Percentiles rank a stretch among this genome's conserved stretches.
phyloP scores from a whole-genome alignment of 352 stramenopile species.

The Phytophthora lateralis region DNA sequence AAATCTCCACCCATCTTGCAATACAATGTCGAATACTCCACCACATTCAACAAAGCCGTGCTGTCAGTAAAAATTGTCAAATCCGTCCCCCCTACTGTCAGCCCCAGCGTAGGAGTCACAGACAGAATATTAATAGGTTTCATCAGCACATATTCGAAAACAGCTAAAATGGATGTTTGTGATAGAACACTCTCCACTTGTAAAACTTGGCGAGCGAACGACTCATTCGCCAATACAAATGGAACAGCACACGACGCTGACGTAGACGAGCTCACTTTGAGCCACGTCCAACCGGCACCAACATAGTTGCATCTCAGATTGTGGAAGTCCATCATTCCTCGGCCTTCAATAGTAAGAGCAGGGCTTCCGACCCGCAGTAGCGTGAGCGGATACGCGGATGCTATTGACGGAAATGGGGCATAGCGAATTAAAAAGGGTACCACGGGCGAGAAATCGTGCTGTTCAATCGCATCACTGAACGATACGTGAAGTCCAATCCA shows the following conservation, averaged over 20 bases:
- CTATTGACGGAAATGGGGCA: constrained; percentile 31
- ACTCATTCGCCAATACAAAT: constrained; percentile 23
- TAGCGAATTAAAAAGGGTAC: constrained; percentile 39
- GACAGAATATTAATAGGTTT: constrained; percentile 28
- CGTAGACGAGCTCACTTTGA: constrained; percentile 18
- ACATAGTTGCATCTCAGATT: constrained; percentile 36
- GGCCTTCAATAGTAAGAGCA: constrained; percentile 22
- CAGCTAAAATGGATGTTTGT: constrained; percentile 19
- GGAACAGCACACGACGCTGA: constrained; percentile 18
- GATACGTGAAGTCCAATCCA: constrained; percentile 43
- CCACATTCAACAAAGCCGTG: constrained; percentile 16
- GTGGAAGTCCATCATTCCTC: constrained; percentile 29
- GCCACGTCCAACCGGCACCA: constrained; percentile 20
- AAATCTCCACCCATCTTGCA: constrained; percentile 38
- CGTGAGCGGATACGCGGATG: constrained; percentile 18
- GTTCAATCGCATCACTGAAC: constrained; percentile 6
- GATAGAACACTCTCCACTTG: constrained; percentile 30
- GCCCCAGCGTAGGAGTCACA: constrained; percentile 20
- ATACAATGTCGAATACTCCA: constrained; percentile 24
- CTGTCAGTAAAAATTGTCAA: constrained; percentile 34
- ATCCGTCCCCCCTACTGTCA: constrained; percentile 24
- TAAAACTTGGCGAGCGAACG: constrained; percentile 19
- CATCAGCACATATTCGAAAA: constrained; percentile 29
- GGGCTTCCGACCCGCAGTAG: constrained; percentile 21
- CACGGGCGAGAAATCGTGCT: neutral